These are phyloP conservation scores for Calonectria pseudoreteaudii DNA, from an alignment of 2,329 filamentous ascomycete species.

Conservation along the genomic window DNA sequence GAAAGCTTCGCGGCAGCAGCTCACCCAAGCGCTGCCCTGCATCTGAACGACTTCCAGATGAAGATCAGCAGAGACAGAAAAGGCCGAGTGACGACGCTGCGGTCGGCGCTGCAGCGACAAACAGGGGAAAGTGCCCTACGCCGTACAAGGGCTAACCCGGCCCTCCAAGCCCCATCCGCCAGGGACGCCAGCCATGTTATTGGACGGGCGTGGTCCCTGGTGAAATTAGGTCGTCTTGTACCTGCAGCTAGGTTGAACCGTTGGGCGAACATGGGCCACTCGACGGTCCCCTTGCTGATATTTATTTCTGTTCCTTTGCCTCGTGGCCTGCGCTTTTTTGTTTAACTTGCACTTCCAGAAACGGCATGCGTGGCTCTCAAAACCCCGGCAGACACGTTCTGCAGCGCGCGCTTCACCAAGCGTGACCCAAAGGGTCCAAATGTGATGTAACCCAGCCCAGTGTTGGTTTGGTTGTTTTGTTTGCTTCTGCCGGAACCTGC, in stretches of 20 bases:
- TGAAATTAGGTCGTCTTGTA: constrained; percentile 40
- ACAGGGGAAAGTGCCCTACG: constrained; percentile 22
- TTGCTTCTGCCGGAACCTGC: neutral
- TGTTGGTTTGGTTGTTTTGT: neutral
- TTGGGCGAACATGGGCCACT: constrained; percentile 9
- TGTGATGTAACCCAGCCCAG: constrained; percentile 8
- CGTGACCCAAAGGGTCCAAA: neutral
- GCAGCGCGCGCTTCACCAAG: neutral
- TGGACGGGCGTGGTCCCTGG: constrained; percentile 26
- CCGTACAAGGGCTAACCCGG: constrained; percentile 8
- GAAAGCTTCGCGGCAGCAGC: neutral
- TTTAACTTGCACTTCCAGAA: neutral
- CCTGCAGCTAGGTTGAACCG: constrained; percentile 32
- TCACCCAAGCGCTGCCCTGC: neutral
- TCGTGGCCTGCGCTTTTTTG: neutral
- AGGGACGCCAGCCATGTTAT: constrained; percentile 40
- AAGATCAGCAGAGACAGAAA: constrained; percentile 41
- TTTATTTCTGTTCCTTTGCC: neutral
- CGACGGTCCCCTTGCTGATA: neutral
- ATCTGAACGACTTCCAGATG: constrained; percentile 29
- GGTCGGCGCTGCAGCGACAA: constrained; percentile 14
- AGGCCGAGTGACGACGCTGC: constrained; percentile 8
- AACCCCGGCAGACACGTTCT: neutral
- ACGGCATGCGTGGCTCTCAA: neutral
- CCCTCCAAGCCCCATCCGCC: constrained; percentile 32